Conservation (phyloP, 2,329 filamentous ascomycete species). For the Monosporascus sp. region DNA sequence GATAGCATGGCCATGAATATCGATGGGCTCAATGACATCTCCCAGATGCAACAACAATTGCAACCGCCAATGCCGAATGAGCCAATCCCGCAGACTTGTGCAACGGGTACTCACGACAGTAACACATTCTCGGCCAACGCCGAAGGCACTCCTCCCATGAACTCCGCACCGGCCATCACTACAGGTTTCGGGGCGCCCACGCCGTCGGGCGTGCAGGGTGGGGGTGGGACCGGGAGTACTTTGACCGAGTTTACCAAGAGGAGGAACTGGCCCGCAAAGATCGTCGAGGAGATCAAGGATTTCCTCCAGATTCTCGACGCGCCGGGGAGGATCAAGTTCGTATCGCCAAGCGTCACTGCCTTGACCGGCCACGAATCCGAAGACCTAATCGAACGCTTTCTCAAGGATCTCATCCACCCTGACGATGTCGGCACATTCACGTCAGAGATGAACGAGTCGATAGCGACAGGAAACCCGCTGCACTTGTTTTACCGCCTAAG, state of each 20-base stretch:
- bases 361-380: slow-evolving; percentile 71
- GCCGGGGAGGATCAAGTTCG: slow-evolving; percentile 77
- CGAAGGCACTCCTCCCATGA: slow-evolving; percentile 16
- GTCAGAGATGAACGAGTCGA: slow-evolving; percentile 83
- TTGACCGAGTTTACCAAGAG: slow-evolving; percentile 57
- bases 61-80: slow-evolving; percentile 13
- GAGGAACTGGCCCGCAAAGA: slow-evolving; percentile 78
- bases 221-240: slow-evolving; percentile 38
- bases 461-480: slow-evolving; percentile 72
- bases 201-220: slow-evolving; percentile 25
- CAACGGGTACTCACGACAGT: slow-evolving; percentile 13
- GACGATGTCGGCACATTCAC: slow-evolving; percentile 81
- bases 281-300: slow-evolving; percentile 86
- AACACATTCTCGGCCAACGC: slow-evolving; percentile 15
- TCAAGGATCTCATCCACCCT: slow-evolving; percentile 78
- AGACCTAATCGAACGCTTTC: slow-evolving; percentile 68
- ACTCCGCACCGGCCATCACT: slow-evolving; percentile 17
- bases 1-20: slow-evolving; percentile 23
- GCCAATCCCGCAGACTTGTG: slow-evolving; percentile 13
- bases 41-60: slow-evolving; percentile 14
- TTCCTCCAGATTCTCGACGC: slow-evolving; percentile 82
- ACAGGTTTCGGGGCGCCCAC: slow-evolving; percentile 26
- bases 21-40: slow-evolving; percentile 21
- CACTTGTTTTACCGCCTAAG: slow-evolving; percentile 85
- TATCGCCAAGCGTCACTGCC: slow-evolving; percentile 70